Percentiles rank a stretch among this genome's conserved stretches.
phyloP scores from a whole-genome alignment of 1,139 yeast species.

The Taphrina communis region DNA sequence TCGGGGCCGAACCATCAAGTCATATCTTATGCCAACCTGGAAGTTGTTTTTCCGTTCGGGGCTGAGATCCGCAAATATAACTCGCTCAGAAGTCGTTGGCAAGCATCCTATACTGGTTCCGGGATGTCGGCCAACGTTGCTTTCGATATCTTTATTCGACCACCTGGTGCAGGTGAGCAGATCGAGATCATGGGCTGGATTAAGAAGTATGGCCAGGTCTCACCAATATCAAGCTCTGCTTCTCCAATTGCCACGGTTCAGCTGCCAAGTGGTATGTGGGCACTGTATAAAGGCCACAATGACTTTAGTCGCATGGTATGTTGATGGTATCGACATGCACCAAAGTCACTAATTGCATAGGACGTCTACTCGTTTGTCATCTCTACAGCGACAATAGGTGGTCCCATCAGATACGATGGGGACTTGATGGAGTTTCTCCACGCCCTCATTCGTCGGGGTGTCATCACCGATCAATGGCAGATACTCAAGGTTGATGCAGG shows the following conservation, averaged over 20 bases:
- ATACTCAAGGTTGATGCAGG: constrained; percentile 5
- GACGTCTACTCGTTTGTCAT: constrained; percentile 20
- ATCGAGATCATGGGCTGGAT: constrained; percentile 16
- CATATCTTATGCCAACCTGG: constrained; percentile 17
- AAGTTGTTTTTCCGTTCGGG: background rate
- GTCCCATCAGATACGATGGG: background rate
- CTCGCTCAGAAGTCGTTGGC: background rate
- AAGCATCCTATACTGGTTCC: background rate
- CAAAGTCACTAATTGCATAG: background rate
- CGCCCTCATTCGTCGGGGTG: background rate
- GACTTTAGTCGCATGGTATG: background rate
- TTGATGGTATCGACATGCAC: background rate
- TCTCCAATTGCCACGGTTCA: background rate
- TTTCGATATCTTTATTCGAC: constrained; percentile 12
- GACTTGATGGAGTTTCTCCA: constrained; percentile 4
- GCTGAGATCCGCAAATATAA: background rate
- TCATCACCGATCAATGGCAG: constrained; percentile 1
- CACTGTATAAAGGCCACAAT: constrained; percentile 11
- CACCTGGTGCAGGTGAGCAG: background rate
- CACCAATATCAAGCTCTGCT: constrained; percentile 7
- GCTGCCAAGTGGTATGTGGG: background rate
- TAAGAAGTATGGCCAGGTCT: background rate
- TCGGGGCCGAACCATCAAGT: background rate
- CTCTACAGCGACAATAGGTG: background rate
- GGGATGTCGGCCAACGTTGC: constrained; percentile 12